These are phyloP conservation scores for Venturia oleaginea DNA, from an alignment of 2,329 filamentous ascomycete genomes.

Conservation along the genomic window DNA sequence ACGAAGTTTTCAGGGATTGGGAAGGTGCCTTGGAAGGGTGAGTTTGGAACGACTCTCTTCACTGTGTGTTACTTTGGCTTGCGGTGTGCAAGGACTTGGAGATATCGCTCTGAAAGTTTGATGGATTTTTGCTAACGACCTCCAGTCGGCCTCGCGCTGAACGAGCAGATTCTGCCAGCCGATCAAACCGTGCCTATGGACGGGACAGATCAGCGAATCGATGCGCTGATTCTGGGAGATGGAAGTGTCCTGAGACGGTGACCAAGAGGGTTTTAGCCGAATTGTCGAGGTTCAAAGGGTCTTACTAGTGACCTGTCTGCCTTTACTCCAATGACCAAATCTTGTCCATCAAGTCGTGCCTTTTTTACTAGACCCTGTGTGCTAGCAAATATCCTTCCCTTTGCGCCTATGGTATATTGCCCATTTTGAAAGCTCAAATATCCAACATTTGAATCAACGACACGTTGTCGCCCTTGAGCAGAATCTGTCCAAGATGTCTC, in stretches of 20 bases:
- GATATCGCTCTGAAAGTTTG: not conserved
- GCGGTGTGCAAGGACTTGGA: too few species aligned
- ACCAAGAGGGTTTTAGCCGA: not conserved
- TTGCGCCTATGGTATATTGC: not conserved
- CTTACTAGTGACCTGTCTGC: not conserved
- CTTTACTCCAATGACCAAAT: not conserved
- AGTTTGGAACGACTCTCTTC: not conserved
- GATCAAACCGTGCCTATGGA: constrained; percentile 63
- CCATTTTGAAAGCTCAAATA: not conserved
- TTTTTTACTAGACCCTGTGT: not conserved
- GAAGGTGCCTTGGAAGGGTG: constrained; percentile 9
- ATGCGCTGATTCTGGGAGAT: constrained; percentile 66
- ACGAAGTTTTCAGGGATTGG: constrained; percentile 22
- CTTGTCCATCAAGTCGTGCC: not conserved
- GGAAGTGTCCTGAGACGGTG: constrained; percentile 39
- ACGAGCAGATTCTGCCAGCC: constrained; percentile 69
- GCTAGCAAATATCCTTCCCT: not conserved
- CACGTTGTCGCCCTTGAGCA: constrained; percentile 83
- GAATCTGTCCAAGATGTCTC: constrained; percentile 70
- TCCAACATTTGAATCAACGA: constrained; percentile 56
- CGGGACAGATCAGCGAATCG: constrained; percentile 67
- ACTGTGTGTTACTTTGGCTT: too few species aligned
- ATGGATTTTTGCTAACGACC: not conserved
- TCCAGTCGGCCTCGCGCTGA: constrained; percentile 68
- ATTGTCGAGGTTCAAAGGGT: not conserved